Conservation (phyloP, 805 yeast genomes). For the Komagataella mondaviorum region DNA sequence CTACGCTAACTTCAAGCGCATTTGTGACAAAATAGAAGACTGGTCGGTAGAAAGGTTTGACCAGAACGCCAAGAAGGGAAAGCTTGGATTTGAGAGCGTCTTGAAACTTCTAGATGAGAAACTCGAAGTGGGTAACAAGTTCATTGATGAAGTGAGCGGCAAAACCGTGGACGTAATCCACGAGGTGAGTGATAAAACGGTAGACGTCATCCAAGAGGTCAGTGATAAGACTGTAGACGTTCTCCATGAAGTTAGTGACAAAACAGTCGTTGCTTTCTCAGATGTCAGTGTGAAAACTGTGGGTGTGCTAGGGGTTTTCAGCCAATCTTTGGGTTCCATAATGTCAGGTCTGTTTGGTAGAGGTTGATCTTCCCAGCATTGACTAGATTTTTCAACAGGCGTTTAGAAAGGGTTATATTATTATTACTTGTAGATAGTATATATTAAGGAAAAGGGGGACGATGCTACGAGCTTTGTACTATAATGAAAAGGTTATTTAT, state of each 20-base stretch:
- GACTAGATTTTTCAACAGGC: not conserved
- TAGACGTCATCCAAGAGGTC: constrained; percentile 7
- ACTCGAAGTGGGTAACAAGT: not conserved
- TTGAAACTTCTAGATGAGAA: constrained; percentile 34
- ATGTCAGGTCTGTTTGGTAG: not conserved
- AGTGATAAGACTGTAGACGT: constrained; percentile 9
- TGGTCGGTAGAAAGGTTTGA: constrained; percentile 85
- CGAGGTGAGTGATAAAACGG: constrained; percentile 12
- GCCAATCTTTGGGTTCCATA: not conserved
- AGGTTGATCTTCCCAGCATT: not conserved
- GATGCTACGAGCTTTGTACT: not conserved
- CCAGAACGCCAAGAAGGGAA: constrained; percentile 78
- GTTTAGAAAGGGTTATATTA: not conserved
- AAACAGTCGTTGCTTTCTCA: constrained; percentile 10
- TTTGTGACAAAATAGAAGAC: constrained; percentile 79
- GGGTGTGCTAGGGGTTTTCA: not conserved
- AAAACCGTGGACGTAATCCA: constrained; percentile 1
- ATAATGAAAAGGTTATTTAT: not conserved
- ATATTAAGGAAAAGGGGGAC: not conserved
- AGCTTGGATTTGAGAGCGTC: constrained; percentile 74
- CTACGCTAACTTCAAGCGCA: constrained; percentile 49
- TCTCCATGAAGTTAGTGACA: constrained; percentile 12
- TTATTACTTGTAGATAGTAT: not conserved
- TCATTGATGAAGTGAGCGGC: constrained; percentile 1
- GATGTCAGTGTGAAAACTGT: constrained; percentile 10